Conservation (phyloP, 1,284 basidiomycete species). For the Anthracocystis walkeri region DNA sequence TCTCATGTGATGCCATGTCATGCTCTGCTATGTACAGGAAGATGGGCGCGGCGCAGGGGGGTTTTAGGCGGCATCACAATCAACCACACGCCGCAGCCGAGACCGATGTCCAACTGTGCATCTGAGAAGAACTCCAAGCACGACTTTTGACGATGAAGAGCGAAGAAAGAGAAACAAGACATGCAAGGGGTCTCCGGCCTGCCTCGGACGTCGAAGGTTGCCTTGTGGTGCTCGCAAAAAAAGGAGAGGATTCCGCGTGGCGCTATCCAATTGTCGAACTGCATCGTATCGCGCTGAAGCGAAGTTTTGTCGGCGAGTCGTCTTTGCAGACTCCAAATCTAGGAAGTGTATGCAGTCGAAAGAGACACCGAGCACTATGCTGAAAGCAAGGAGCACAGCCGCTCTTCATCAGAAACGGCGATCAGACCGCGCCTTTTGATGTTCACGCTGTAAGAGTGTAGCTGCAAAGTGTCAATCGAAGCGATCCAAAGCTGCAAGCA, state of each 20-base stretch:
- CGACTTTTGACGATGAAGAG: background rate
- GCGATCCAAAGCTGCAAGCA: too few relatives aligned
- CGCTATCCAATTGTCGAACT: background rate
- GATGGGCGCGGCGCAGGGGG: conserved; percentile 11
- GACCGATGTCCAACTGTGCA: conserved; percentile 5
- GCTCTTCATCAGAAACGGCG: too few relatives aligned
- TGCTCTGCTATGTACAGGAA: conserved; percentile 15
- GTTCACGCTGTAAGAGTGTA: too few relatives aligned
- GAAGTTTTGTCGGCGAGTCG: background rate
- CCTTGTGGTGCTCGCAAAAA: background rate
- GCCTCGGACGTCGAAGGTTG: conserved; percentile 5
- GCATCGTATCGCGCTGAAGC: background rate
- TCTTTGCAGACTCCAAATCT: background rate
- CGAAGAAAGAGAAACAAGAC: background rate
- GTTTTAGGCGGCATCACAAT: background rate
- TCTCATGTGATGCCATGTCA: background rate
- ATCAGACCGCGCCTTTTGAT: too few relatives aligned
- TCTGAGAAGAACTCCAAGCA: background rate
- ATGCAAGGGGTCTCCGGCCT: conserved; percentile 5
- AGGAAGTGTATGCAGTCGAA: background rate
- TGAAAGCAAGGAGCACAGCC: too few relatives aligned
- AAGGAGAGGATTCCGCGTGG: background rate
- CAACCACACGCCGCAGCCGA: conserved; percentile 19
- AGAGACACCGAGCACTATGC: background rate
- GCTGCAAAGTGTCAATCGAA: too few relatives aligned